phyloP scores from a whole-genome alignment of 371 early-diverging fungal species.

The Mucor racemosus region DNA sequence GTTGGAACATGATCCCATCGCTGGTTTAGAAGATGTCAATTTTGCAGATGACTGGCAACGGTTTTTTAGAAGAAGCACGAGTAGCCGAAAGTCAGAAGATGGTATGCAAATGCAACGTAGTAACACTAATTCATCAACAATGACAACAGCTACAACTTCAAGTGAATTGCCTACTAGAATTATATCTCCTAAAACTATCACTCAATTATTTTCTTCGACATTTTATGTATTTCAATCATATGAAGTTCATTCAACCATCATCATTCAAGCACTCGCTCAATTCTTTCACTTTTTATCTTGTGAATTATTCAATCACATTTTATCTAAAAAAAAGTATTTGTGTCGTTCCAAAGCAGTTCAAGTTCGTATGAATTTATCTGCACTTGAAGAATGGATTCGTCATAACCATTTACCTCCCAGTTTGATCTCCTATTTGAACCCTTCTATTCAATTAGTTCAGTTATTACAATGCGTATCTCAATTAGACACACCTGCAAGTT shows the following conservation, averaged over 20 bases:
- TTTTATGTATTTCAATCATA: slow-evolving; percentile 60
- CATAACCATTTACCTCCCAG: slow-evolving; percentile 54
- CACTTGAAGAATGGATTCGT: slow-evolving; percentile 87
- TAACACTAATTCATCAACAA: slow-evolving; percentile 1
- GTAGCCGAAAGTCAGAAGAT: slow-evolving; percentile 1
- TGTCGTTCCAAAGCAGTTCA: slow-evolving; percentile 83
- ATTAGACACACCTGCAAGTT: slow-evolving; percentile 65
- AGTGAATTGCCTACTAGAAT: neutral
- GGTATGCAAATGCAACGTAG: slow-evolving; percentile 1
- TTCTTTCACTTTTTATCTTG: slow-evolving; percentile 76
- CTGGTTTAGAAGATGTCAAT: slow-evolving; percentile 67
- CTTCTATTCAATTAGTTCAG: slow-evolving; percentile 80
- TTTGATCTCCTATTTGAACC: slow-evolving; percentile 56
- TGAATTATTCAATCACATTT: slow-evolving; percentile 84
- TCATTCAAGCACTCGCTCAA: slow-evolving; percentile 73
- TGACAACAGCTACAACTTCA: neutral
- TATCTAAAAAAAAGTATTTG: slow-evolving; percentile 75
- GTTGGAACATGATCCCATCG: slow-evolving; percentile 72
- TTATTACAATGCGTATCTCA: slow-evolving; percentile 81
- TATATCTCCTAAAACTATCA: slow-evolving; percentile 60
- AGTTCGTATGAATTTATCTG: slow-evolving; percentile 82
- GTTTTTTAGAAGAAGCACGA: slow-evolving; percentile 38
- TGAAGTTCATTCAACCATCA: slow-evolving; percentile 71
- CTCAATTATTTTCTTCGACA: slow-evolving; percentile 63
- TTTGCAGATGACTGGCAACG: slow-evolving; percentile 69